These are phyloP conservation scores for Kernera saxatilis DNA, from an alignment of 345 rosid genomes.

Conservation along the genomic window DNA sequence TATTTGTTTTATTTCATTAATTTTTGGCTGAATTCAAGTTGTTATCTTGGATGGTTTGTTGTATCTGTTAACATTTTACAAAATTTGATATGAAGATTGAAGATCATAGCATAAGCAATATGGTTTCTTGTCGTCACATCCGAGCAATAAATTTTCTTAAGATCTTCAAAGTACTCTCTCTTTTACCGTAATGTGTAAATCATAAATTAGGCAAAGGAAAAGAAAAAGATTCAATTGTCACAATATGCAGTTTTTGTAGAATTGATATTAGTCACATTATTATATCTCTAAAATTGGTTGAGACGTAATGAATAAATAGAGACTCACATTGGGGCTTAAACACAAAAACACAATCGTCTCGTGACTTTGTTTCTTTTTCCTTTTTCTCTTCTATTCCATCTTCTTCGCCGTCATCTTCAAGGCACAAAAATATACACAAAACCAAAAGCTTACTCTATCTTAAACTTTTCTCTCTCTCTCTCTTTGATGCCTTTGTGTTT, in stretches of 20 bases:
- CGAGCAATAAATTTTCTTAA: not conserved
- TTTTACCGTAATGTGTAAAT: not conserved
- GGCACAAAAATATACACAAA: slow-evolving; percentile 18
- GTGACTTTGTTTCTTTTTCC: slow-evolving; percentile 1
- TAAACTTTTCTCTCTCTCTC: not conserved
- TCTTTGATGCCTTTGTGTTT: slow-evolving; percentile 14
- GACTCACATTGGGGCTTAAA: not conserved
- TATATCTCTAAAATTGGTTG: slow-evolving; percentile 4
- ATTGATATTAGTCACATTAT: slow-evolving; percentile 5
- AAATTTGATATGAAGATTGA: not conserved
- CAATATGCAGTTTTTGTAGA: not conserved
- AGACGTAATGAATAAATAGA: not conserved
- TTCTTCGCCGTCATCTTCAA: slow-evolving; percentile 27
- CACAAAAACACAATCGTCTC: slow-evolving; percentile 4
- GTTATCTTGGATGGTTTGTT: slow-evolving; percentile 13
- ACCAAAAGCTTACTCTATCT: slow-evolving; percentile 29
- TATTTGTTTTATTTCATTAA: slow-evolving; percentile 22
- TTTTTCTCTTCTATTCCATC: not conserved
- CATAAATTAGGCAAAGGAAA: not conserved
- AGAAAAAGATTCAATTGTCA: not conserved
- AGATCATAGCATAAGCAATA: not conserved
- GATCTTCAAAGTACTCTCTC: not conserved
- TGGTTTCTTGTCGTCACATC: not conserved
- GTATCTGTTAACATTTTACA: slow-evolving; percentile 9
- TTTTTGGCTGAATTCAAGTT: slow-evolving; percentile 24